Conservation (phyloP, 2,329 filamentous ascomycete genomes). For the Periconia macrospinosa region DNA sequence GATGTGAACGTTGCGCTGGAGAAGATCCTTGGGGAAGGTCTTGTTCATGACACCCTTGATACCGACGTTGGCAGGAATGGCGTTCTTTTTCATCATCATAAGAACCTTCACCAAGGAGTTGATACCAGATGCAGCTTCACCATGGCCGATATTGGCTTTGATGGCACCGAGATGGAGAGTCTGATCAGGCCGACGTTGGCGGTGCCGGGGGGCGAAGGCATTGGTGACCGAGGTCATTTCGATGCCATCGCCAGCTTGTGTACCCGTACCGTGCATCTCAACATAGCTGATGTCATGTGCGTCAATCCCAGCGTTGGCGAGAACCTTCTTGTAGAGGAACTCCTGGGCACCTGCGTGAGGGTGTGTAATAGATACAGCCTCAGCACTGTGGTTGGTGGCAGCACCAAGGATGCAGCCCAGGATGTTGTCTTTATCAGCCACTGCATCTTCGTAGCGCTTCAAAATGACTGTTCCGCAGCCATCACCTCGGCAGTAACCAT, state of each 20-base stretch:
- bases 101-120: slow-evolving; percentile 57
- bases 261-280: slow-evolving; percentile 89
- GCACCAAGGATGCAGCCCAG: slow-evolving; percentile 76
- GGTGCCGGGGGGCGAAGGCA: slow-evolving; percentile 60
- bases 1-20: slow-evolving; percentile 57
- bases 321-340: slow-evolving; percentile 68
- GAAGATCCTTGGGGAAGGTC: slow-evolving; percentile 56
- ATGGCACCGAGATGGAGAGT: slow-evolving; percentile 57
- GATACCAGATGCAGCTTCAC: slow-evolving; percentile 58
- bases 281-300: slow-evolving; percentile 79
- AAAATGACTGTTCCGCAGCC: slow-evolving; percentile 73
- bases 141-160: slow-evolving; percentile 59
- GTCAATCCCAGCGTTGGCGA: slow-evolving; percentile 73
- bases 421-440: slow-evolving; percentile 70
- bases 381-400: slow-evolving; percentile 79
- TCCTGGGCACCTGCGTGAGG: slow-evolving; percentile 79
- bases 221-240: slow-evolving; percentile 79
- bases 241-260: slow-evolving; percentile 78
- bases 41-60: slow-evolving; percentile 60
- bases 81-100: slow-evolving; percentile 58
- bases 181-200: slow-evolving; percentile 53
- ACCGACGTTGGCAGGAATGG: slow-evolving; percentile 58
- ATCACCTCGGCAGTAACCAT: slow-evolving; percentile 82
- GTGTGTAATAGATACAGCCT: slow-evolving; percentile 80
- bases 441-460: slow-evolving; percentile 78